Evolutionary conservation across 345 rosid genomes (phyloP).

Genomic region (Carallia pectinifolia): DNA sequence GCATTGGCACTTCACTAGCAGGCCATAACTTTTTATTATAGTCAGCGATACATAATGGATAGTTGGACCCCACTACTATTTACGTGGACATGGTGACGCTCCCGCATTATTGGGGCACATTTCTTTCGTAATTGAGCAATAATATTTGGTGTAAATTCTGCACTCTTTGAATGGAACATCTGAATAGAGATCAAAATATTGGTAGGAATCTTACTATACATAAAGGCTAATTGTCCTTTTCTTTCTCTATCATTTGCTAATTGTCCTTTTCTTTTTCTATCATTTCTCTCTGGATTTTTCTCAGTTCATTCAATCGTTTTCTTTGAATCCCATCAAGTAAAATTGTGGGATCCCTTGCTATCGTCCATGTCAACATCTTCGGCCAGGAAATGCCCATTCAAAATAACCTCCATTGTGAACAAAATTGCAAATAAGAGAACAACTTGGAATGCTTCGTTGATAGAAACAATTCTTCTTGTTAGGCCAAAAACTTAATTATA

Average conservation of each 20-base stretch:
- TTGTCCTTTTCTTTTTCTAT: constrained; percentile 4
- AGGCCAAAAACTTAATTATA: too few relatives aligned
- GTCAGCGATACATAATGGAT: too few relatives aligned
- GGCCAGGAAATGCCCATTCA: background rate
- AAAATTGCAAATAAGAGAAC: too few relatives aligned
- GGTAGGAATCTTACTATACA: constrained; percentile 25
- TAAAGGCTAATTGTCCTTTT: constrained; percentile 10
- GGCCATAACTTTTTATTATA: too few relatives aligned
- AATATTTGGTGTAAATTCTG: constrained; percentile 19
- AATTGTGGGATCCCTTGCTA: constrained; percentile 7
- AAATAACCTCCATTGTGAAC: too few relatives aligned
- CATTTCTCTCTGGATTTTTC: constrained; percentile 19
- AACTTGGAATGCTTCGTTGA: too few relatives aligned
- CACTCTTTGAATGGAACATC: constrained; percentile 30
- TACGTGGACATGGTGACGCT: too few relatives aligned
- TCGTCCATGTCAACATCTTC: constrained; percentile 8
- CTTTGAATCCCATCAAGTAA: constrained; percentile 5
- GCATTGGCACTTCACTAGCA: too few relatives aligned
- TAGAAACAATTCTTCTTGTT: too few relatives aligned
- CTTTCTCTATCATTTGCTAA: constrained; percentile 2
- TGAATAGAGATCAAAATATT: constrained; percentile 30
- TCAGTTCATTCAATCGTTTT: constrained; percentile 21
- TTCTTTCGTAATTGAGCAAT: background rate
- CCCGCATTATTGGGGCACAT: background rate
- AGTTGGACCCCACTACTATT: too few relatives aligned